Percentiles rank a stretch among this genome's conserved stretches.
Conservation (phyloP, 129 eudicot genomes). For the Gnaphalium uliginosum region DNA sequence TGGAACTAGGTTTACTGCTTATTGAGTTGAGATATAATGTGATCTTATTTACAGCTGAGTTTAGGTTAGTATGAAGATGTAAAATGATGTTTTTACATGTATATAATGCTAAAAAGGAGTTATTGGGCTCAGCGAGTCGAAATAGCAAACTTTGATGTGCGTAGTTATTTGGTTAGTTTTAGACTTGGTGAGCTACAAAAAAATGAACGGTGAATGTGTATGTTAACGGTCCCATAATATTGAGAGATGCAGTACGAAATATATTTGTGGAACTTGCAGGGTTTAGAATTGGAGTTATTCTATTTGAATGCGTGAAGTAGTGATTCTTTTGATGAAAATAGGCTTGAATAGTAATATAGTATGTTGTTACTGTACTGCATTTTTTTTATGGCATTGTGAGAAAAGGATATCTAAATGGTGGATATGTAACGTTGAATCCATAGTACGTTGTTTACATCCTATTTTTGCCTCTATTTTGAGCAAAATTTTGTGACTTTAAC, state of each 20-base stretch:
- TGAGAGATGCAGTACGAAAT: background rate
- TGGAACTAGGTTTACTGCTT: background rate
- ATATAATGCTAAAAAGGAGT: background rate
- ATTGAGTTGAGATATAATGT: background rate
- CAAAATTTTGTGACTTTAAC: background rate
- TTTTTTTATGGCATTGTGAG: background rate
- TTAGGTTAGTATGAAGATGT: background rate
- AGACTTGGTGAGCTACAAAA: background rate
- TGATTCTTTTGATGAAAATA: conserved; percentile 5
- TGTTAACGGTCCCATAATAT: background rate
- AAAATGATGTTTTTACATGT: background rate
- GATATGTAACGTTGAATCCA: background rate
- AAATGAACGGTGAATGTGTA: background rate
- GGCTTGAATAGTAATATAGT: background rate
- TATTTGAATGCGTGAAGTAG: background rate
- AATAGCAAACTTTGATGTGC: background rate
- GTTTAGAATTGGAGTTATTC: background rate
- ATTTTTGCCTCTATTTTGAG: background rate
- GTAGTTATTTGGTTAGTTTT: conserved; percentile 7
- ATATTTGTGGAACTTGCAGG: background rate
- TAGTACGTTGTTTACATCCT: background rate
- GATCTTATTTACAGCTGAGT: background rate
- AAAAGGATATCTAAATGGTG: background rate
- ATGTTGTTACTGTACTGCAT: background rate
- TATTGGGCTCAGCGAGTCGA: conserved; percentile 10